Evolutionary conservation across 345 rosid species (phyloP), one percentile per base, ranked within the genome.

Genomic region (Theobroma cacao): DNA sequence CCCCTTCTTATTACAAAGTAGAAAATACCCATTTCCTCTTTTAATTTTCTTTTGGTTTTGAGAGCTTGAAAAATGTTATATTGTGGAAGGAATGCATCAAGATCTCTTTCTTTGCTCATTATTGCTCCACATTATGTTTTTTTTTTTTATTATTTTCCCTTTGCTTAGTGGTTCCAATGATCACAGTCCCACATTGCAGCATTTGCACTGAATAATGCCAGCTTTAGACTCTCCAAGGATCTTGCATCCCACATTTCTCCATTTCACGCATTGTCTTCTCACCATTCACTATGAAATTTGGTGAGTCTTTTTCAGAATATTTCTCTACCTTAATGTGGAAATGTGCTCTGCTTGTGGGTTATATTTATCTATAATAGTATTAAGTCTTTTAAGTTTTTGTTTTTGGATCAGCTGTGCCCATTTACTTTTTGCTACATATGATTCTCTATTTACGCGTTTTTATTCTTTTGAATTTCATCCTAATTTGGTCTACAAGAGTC

Each of bases 241-340:
- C 55, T 48, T 28, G 70, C 31, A 43, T 28, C 43, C 75, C 52
- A 3, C 66, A 11, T 15, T 64, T 63, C 52, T 33, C 48, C 78
- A 64, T 48, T 41, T 79, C 24, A 26, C 75, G 71, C 66, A 53
- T 71, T 77, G 31, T 63, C 72, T 60, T 48, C 64, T 53, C 75
- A 15, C 77, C 5, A 40, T 83, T 80, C 40, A 47, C 72, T 58
- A 83, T 83, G 86, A 80, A 74, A 45, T 74, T 53, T 30, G 81
- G 86, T 83, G 58, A 52, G 81, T 50, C n/a, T 22, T 55, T 59
- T 26, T 38, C 2, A 8, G 6, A 26, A 28, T 26, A 28, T 26
- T 33, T 34, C 5, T 7, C 24, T 62, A 28, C 17, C 15, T 43
- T 63, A 41, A 30, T 31, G 28, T 26, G 15, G 50, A 53, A 41